Evolutionary conservation across 2,329 filamentous ascomycete genomes (phyloP).

Genomic region (Zymoseptoria tritici): DNA sequence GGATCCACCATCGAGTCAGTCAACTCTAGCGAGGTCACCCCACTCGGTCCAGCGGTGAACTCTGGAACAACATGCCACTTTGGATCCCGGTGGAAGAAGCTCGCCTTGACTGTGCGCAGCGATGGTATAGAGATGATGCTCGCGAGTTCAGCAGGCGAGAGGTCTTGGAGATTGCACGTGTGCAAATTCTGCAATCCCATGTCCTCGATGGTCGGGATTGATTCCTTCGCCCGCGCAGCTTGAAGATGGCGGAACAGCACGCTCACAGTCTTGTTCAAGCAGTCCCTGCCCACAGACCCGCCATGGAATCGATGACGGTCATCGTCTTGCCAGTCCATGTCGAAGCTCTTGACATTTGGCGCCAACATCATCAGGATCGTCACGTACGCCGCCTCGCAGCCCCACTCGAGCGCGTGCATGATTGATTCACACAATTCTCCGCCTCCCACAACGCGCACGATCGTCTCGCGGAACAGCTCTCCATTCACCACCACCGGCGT

Average conservation of each 20-base stretch:
- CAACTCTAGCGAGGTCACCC: not conserved
- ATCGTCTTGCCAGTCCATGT: not conserved
- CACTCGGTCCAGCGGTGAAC: not conserved
- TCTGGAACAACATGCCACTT: too few species aligned
- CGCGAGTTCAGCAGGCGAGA: not conserved
- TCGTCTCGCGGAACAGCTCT: not conserved
- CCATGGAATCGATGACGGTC: not conserved
- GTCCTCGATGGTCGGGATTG: not conserved
- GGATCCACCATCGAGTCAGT: not conserved
- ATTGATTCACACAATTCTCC: not conserved
- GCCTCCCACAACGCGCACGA: not conserved
- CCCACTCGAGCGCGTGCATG: not conserved
- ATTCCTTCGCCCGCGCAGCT: not conserved
- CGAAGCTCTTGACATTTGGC: not conserved
- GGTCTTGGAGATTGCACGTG: not conserved
- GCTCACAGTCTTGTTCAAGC: not conserved
- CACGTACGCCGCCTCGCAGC: not conserved
- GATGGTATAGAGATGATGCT: not conserved
- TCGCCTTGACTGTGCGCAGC: not conserved
- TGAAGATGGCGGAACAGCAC: not conserved
- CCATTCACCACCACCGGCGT: not conserved
- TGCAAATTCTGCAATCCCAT: not conserved
- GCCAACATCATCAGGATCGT: too few species aligned
- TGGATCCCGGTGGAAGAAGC: not conserved
- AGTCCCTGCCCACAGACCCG: not conserved